phyloP scores from a whole-genome alignment of 148 eudicot species.

The Nepenthes gracilis region DNA sequence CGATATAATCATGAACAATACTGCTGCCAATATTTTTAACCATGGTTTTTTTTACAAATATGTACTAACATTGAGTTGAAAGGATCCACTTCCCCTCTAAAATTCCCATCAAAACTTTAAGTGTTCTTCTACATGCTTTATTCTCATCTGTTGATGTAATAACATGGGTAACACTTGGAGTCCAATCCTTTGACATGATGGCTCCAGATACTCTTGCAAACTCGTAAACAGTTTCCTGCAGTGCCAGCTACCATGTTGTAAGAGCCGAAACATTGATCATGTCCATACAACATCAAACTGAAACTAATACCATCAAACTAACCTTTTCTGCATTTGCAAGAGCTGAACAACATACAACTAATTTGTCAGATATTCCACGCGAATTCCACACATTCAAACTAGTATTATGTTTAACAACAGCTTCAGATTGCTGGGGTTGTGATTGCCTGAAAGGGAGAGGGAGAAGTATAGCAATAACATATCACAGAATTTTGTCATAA shows the following conservation, averaged over 20 bases:
- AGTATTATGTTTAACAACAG: slow-evolving; percentile 15
- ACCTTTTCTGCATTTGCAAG: slow-evolving; percentile 68
- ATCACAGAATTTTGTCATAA: not conserved
- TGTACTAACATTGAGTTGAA: slow-evolving; percentile 46
- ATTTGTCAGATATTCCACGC: slow-evolving; percentile 28
- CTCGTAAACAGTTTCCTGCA: slow-evolving; percentile 61
- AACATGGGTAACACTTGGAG: slow-evolving; percentile 67
- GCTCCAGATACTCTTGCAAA: slow-evolving; percentile 59
- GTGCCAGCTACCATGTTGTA: slow-evolving; percentile 7
- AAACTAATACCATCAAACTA: not conserved
- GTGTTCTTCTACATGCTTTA: slow-evolving; percentile 83
- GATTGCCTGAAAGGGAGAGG: slow-evolving; percentile 22
- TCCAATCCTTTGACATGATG: slow-evolving; percentile 46
- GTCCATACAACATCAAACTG: not conserved
- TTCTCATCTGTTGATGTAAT: slow-evolving; percentile 71
- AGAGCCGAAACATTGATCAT: not conserved
- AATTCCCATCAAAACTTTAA: slow-evolving; percentile 86
- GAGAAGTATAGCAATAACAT: not conserved
- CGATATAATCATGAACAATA: too few species aligned
- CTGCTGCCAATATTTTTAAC: not conserved
- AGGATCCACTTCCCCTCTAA: slow-evolving; percentile 94
- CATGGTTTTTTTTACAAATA: not conserved
- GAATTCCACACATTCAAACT: slow-evolving; percentile 28
- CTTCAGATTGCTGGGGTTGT: slow-evolving; percentile 17
- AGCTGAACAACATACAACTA: slow-evolving; percentile 84